Base-by-base conservation (phyloP, 1,284 basidiomycete species). In the Singerocomus rubriflavus region DNA sequence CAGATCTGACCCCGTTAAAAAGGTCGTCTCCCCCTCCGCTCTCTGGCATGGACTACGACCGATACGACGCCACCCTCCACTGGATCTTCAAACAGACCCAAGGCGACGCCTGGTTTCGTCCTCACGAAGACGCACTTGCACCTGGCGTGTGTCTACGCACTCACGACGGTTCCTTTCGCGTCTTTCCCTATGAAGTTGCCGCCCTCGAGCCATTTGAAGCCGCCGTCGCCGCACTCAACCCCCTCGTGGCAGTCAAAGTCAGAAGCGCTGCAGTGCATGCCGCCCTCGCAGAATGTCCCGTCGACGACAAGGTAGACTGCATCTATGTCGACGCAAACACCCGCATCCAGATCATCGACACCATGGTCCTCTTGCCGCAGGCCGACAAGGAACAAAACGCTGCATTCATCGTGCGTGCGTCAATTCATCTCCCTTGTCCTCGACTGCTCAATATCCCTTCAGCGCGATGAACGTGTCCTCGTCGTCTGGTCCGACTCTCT, bases 321-420 rank as follows among this genome's bases (percentile, higher is more conserved):
- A 76, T 88, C 54, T 84, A 82, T 64, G 78, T 88, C 59, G 85
- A 88, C 64, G 69, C 74, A 33, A 79, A 84, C 58, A 88, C 85
- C 5, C 80, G 85, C 55, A 87, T 88, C 46, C 85, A 88, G 63
- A 75, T 88, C 54, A 62, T 88, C 44, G 79, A 85, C 55, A 79
- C 78, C 44, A 84, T 91, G 68, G 73, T 80, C 48, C 76, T 83
- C 56, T 79, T 93, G 30, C 85, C 84, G 6, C 75, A 79, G 36
- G 91, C 88, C 6, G 82, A 91, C 62, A 90, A 89, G 71, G 88
- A 91, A 55, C 90, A 93, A 63, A 85, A 84, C 57, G 91, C 86
- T n/a, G 88, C 89, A 11, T 93, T 93, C 63, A 80, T 93, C 59
- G 84, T 85, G 63, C 63, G 82, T 78, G 8, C 14, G 0, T 46